Percentiles rank a stretch among this genome's conserved stretches.
Conservation (phyloP, 805 yeast genomes). For the Candida michaelii region DNA sequence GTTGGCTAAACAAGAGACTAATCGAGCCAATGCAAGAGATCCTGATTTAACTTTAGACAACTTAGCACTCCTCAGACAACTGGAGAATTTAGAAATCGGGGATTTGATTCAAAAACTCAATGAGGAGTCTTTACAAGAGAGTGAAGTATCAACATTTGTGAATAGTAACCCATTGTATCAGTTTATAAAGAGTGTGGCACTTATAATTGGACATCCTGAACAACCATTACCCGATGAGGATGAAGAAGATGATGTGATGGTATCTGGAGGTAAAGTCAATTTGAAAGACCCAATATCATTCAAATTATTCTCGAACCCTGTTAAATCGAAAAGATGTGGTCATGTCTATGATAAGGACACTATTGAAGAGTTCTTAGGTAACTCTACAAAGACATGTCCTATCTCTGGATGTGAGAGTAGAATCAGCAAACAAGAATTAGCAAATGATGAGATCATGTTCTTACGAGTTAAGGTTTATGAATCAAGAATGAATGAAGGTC, state of each 20-base stretch:
- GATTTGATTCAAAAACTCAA: conserved; percentile 7
- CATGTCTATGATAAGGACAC: conserved; percentile 61
- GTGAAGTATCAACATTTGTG: neutral
- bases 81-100: neutral
- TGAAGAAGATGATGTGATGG: conserved; percentile 56
- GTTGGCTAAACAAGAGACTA: neutral
- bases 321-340: conserved; percentile 53
- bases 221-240: conserved; percentile 56
- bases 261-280: conserved; percentile 71
- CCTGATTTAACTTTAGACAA: conserved; percentile 8
- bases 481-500: conserved; percentile 1
- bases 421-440: conserved; percentile 36
- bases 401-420: conserved; percentile 50
- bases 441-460: conserved; percentile 53
- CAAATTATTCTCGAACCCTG: conserved; percentile 52
- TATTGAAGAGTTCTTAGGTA: conserved; percentile 32
- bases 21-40: conserved; percentile 5
- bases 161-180: conserved; percentile 16
- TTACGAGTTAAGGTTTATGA: conserved; percentile 40
- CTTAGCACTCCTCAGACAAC: conserved; percentile 6
- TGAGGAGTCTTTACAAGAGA: neutral
- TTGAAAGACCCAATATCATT: conserved; percentile 67
- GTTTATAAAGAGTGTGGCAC: conserved; percentile 41
- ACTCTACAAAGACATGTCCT: conserved; percentile 47
- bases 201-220: conserved; percentile 58